Conservation (phyloP, 1,284 basidiomycete genomes). For the Somion occarium region DNA sequence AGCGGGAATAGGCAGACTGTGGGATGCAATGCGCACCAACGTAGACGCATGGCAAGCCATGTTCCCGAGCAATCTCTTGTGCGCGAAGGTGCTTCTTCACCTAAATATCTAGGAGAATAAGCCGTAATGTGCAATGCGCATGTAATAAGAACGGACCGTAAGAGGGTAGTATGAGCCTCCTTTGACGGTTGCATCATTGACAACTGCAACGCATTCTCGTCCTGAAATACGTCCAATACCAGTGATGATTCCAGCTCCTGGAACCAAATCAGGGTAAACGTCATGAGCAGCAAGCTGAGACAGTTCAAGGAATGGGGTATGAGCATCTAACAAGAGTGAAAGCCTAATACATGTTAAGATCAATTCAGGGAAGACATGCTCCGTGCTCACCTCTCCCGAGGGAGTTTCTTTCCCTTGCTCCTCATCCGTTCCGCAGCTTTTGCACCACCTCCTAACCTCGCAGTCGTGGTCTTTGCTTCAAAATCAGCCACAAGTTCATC, state of each 20-base stretch:
- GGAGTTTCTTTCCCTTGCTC: constrained; percentile 80
- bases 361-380: neutral
- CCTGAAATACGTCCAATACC: constrained; percentile 83
- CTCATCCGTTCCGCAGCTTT: constrained; percentile 78
- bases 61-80: constrained; percentile 89
- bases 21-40: constrained; percentile 73
- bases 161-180: constrained; percentile 92
- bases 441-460: constrained; percentile 57
- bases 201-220: constrained; percentile 83
- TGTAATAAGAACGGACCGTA: constrained; percentile 49
- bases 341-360: constrained; percentile 36
- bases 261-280: constrained; percentile 81
- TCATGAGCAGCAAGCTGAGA: constrained; percentile 84
- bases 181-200: constrained; percentile 93
- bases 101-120: constrained; percentile 29
- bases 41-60: constrained; percentile 89
- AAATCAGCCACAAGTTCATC: constrained; percentile 60
- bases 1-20: too few species aligned
- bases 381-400: constrained; percentile 71
- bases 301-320: constrained; percentile 88
- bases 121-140: constrained; percentile 3
- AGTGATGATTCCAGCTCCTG: constrained; percentile 89
- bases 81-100: constrained; percentile 95
- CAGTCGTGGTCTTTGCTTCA: constrained; percentile 50
- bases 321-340: constrained; percentile 72